Conservation (phyloP, 352 stramenopile genomes). For the Phytopythium mirpurense region DNA sequence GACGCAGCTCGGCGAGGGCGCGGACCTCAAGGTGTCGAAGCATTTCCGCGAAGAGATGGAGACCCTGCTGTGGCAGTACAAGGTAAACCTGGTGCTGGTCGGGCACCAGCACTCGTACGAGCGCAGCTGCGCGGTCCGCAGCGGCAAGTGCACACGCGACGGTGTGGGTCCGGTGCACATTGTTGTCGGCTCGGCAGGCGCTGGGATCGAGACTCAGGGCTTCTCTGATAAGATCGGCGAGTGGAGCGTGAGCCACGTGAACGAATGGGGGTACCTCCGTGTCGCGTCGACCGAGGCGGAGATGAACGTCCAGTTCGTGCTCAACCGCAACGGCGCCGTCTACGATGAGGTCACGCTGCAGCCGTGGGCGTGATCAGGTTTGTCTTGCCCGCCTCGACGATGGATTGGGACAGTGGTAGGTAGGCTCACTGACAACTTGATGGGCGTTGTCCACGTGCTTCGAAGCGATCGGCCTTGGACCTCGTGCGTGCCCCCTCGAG, state of each 20-base stretch:
- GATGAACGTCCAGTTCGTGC: conserved; percentile 72
- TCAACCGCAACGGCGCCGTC: conserved; percentile 75
- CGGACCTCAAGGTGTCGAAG: conserved; percentile 61
- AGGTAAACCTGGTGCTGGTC: conserved; percentile 89
- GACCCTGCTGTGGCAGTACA: conserved; percentile 79
- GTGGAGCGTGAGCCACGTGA: conserved; percentile 77
- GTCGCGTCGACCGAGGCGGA: conserved; percentile 51
- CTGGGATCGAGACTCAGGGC: conserved; percentile 51
- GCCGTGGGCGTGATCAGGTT: conserved; percentile 48
- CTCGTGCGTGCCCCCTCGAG: background rate
- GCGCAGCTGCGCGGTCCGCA: conserved; percentile 77
- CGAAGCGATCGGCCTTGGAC: too few species aligned
- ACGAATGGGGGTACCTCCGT: conserved; percentile 75
- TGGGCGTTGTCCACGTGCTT: too few species aligned
- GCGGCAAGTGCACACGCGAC: conserved; percentile 66
- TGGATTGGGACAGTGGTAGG: too few species aligned
- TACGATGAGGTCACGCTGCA: conserved; percentile 71
- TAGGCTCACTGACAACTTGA: too few species aligned
- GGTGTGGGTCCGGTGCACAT: conserved; percentile 81
- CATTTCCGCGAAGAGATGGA: conserved; percentile 89
- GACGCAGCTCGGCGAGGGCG: conserved; percentile 60
- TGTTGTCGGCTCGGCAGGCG: conserved; percentile 80
- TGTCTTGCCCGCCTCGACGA: too few species aligned
- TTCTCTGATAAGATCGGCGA: conserved; percentile 67
- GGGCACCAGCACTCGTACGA: conserved; percentile 93